A percentile compares a stretch with the other conserved stretches of the same genome.
Evolutionary conservation across 1,284 basidiomycete species (phyloP).

Genomic region (Ustilago crameri): DNA sequence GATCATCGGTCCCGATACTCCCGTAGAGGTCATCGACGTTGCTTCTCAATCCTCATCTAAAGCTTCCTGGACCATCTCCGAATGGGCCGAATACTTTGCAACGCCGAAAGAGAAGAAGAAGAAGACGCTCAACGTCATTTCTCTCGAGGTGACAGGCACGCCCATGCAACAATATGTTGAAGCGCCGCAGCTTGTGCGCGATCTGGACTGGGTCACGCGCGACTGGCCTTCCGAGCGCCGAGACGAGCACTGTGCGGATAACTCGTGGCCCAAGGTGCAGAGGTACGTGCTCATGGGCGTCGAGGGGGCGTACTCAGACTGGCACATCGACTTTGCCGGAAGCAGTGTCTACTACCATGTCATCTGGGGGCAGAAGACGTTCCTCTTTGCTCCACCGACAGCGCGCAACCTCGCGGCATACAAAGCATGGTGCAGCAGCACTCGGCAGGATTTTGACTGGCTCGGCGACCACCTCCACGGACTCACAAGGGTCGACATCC

Average conservation of each 20-base stretch:
- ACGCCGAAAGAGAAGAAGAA: conserved; percentile 71
- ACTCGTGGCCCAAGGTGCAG: conserved; percentile 88
- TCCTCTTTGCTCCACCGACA: conserved; percentile 91
- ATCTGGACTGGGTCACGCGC: conserved; percentile 95
- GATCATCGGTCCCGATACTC: conserved; percentile 72
- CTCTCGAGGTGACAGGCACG: conserved; percentile 83
- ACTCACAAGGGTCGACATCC: conserved; percentile 84
- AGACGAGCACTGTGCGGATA: conserved; percentile 34
- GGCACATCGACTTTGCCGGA: conserved; percentile 61
- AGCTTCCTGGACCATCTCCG: conserved; percentile 80
- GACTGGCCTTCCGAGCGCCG: conserved; percentile 78
- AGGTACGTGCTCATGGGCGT: conserved; percentile 95
- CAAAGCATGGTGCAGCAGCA: conserved; percentile 77
- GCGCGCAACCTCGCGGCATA: conserved; percentile 87
- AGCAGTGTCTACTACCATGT: conserved; percentile 48
- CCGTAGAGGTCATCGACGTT: conserved; percentile 67
- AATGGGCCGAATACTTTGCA: conserved; percentile 89
- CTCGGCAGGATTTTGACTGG: conserved; percentile 87
- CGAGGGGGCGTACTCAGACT: conserved; percentile 81
- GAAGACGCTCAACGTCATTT: conserved; percentile 90
- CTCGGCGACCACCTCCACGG: conserved; percentile 88
- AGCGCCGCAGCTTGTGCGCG: conserved; percentile 78
- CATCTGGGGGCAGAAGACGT: conserved; percentile 74
- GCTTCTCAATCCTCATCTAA: conserved; percentile 67
- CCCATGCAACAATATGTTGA: conserved; percentile 79